Evolutionary conservation across 2,329 filamentous ascomycete genomes (phyloP), one percentile per base, ranked within the genome.

Genomic region (Rhynchosporium agropyri): DNA sequence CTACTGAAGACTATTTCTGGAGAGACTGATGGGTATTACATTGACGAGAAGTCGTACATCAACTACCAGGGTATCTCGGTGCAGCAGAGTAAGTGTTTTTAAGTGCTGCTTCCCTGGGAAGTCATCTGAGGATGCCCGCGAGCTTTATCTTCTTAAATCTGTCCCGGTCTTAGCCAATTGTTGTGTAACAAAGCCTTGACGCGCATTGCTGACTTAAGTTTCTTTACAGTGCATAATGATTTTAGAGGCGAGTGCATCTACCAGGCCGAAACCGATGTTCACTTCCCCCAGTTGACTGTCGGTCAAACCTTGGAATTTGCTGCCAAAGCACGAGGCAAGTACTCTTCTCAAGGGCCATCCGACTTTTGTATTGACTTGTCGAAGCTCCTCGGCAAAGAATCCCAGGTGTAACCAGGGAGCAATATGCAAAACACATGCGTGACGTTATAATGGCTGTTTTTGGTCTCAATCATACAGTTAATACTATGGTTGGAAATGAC

Each of bases 261-360:
- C 74, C 92, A 91, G 68, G 87, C 91, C 13, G 90, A 94, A 76
- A 81, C 83, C 33, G 89, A 92, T 72, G 81, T 88, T 33, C 90
- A 93, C 72, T 93, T 92, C 67, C 87, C 90, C 0, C 87, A 90
- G n/a, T 77, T 95, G 28, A 91, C 87, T 0, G 89, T 93, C 10
- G 85, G 88, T 1, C 83, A 91, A 67, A 94, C 90, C 0, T 79
- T 94, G 0, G 81, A 85, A 57, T 93, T 93, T 72, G 90, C 90
- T 0, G 81, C 90, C 1, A 83, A 86, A 57, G 85, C 86, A 0
- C 81, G 88, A 58, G 89, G 20, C 20, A 20, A 20, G 20, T 20
- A 20, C 20, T 20, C 20, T 20, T 20, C 20, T 20, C 20, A 20
- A 20, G 20, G 20, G 20, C 20, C 20, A 20, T 20, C 20, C 20